Evolutionary conservation across 305 asterid species (phyloP), one percentile per base, ranked within the genome.

Genomic region (Stenogyne calaminthoides): DNA sequence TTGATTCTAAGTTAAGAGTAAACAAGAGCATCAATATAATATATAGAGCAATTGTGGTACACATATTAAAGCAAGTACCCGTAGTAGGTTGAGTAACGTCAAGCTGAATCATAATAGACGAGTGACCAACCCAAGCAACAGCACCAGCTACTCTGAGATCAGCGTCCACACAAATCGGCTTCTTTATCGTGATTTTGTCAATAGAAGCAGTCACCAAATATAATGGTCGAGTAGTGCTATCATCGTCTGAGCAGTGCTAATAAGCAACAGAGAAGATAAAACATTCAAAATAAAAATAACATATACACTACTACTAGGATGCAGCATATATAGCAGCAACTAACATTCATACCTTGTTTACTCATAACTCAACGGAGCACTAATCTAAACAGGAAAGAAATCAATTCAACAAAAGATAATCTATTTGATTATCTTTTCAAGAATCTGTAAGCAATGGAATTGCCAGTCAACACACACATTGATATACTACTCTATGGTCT

Each of bases 181-280:
- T 88, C 88, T 88, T 92, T 61, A 90, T 83, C 83, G 88, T 86
- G 88, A 88, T 92, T 85, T 84, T 88, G 79, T 90, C 96, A 32
- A 92, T 94, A 46, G 98, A 88, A 74, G 98, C 98, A 64, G 97
- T 92, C 64, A 92, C 97, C 73, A 90, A 80, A 75, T 84, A 86
- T 59, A 86, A 84, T 9, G 94, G 97, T 72, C 97, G 79, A 5
- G 98, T 88, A 27, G 86, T 87, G 88, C 88, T 84, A 81, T 92
- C 96, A 75, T 81, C 86, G 77, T 88, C 94, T 12, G 94, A 82
- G 82, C 98, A 92, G 79, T 92, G 98, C 98, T 92, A 77, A 58
- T 76, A 44, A 54, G 25, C 72, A 73, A 55, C 9, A 9, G 1
- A 46, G 39, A 52, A 52, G 61, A 52, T 4, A 15, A n/a, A n/a